These are phyloP conservation scores for Cyanidioschyzon merolae DNA, from an alignment of 23 red algal species.

Conservation along the genomic window DNA sequence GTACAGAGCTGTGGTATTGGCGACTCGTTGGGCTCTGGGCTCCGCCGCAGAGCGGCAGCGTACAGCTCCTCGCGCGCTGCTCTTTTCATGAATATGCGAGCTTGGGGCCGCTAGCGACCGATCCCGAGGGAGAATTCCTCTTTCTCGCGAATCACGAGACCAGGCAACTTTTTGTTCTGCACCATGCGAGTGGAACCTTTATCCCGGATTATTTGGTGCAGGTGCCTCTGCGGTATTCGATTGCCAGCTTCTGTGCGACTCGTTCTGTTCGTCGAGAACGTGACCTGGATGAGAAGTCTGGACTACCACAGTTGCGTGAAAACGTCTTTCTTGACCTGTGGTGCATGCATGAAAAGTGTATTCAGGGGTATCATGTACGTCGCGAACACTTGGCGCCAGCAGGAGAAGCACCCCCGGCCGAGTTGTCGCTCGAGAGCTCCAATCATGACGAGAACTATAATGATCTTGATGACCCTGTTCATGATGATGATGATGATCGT, in stretches of 20 bases:
- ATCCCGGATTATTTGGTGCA: slow-evolving; percentile 2
- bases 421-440: background rate
- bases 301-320: background rate
- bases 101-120: background rate
- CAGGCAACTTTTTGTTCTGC: background rate
- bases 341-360: slow-evolving; percentile 5
- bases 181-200: background rate
- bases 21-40: background rate
- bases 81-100: background rate
- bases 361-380: background rate
- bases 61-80: background rate
- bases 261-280: background rate
- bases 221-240: background rate
- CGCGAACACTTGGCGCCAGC: background rate
- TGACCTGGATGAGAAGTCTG: background rate
- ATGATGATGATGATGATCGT: background rate
- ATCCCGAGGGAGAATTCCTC: background rate
- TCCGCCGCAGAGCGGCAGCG: background rate
- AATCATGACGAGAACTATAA: background rate
- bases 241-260: background rate
- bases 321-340: background rate
- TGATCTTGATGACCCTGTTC: background rate
- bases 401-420: background rate
- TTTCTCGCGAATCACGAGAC: background rate
- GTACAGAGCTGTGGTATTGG: background rate